A percentile compares a stretch with the other conserved stretches of the same genome.
phyloP scores from a whole-genome alignment of 192 early-diverging fungal genomes.

The Linnemannia zychae region DNA sequence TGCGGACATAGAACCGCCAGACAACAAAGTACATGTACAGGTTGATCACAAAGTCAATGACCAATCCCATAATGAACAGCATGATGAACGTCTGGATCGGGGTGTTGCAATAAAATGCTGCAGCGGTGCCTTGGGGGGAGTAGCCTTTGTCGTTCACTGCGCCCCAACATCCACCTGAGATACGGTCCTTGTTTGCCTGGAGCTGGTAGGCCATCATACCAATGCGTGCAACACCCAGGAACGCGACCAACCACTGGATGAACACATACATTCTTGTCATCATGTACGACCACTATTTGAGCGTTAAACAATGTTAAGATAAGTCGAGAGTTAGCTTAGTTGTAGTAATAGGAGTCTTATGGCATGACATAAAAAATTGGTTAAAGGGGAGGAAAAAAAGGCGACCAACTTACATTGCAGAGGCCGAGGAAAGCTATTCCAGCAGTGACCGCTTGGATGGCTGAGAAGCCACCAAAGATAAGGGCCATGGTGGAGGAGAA shows the following conservation, averaged over 20 bases:
- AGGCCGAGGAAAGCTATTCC: slow-evolving; percentile 46
- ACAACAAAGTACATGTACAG: slow-evolving; percentile 57
- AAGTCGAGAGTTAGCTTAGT: neutral
- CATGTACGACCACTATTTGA: slow-evolving; percentile 52
- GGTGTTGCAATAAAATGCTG: slow-evolving; percentile 51
- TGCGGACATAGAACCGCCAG: slow-evolving; percentile 54
- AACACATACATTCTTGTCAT: slow-evolving; percentile 51
- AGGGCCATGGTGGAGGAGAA: slow-evolving; percentile 47
- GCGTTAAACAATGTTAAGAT: neutral
- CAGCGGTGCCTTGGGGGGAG: slow-evolving; percentile 39
- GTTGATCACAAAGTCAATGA: slow-evolving; percentile 49
- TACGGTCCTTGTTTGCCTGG: slow-evolving; percentile 34
- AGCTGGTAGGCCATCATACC: slow-evolving; percentile 54
- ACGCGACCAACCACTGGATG: slow-evolving; percentile 42
- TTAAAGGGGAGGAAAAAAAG: neutral
- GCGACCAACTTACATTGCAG: slow-evolving; percentile 35
- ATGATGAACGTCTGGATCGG: slow-evolving; percentile 43
- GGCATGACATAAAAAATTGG: neutral
- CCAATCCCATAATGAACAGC: slow-evolving; percentile 44
- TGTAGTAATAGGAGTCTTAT: neutral
- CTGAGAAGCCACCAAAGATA: slow-evolving; percentile 48
- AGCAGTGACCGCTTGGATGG: slow-evolving; percentile 34
- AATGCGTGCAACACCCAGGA: slow-evolving; percentile 35
- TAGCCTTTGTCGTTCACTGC: slow-evolving; percentile 52
- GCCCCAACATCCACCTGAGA: slow-evolving; percentile 39